Conservation (phyloP, 2,329 filamentous ascomycete species). For the Xylaria hypoxylon region DNA sequence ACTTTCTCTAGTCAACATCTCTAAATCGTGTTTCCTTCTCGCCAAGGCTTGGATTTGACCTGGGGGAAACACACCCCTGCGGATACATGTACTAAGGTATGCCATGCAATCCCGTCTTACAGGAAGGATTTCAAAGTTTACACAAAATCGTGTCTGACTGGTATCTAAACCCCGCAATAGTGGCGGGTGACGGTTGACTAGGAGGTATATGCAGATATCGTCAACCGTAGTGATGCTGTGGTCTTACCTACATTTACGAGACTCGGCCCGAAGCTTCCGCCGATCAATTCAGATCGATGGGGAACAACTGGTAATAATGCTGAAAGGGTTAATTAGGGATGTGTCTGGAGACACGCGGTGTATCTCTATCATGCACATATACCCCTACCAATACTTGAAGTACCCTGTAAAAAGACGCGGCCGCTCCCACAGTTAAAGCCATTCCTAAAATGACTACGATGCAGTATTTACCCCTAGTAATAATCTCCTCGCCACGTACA, state of each 20-base stretch:
- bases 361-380: not conserved
- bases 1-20: not conserved
- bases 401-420: not conserved
- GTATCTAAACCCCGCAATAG: no score
- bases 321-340: no score
- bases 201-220: not conserved
- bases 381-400: not conserved
- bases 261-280: not conserved
- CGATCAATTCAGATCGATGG: not conserved
- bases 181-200: no score
- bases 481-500: not conserved
- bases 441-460: not conserved
- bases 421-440: not conserved
- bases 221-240: not conserved
- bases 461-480: not conserved
- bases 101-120: not conserved
- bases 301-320: not conserved
- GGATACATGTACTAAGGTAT: not conserved
- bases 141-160: not conserved
- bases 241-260: not conserved
- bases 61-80: not conserved
- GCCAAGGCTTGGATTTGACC: not conserved
- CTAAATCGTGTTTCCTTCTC: not conserved
- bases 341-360: not conserved
- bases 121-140: not conserved